Base-by-base conservation (phyloP, 768 basidiomycete genomes). In the Suillus weaverae region DNA sequence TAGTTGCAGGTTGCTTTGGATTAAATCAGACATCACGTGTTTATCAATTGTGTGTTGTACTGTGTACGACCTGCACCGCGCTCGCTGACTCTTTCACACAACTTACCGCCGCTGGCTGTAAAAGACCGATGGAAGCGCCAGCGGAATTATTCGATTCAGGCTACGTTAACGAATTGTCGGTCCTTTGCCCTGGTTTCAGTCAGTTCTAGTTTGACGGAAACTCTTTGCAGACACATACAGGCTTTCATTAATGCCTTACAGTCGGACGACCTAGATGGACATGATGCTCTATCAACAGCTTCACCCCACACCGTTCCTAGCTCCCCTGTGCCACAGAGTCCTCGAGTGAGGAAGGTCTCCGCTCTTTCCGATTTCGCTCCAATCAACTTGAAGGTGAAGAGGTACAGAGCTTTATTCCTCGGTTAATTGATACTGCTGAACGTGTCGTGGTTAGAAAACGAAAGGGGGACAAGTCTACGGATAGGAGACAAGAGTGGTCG, bases 291-390 rank as follows among this genome's bases (percentile, higher is more conserved):
- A 51, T 71, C 67, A 9, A 26, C 66, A 2, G 60, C 66, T 30
- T 77, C 75, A n/a, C 73, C 74, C 2, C 63, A 48, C 36, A 61
- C 62, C 2, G 59, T 55, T 55, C 71, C 74, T 13, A 71, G 72
- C 5, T 69, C 72, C 30, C 72, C 68, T 50, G 39, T 68, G 1
- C 69, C 66, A 26, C 68, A 71, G 70, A 78, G 79, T 43, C 77
- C 77, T 7, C 87, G 91, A 20, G 84, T 93, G 30, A 84, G 86
- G 72, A 95, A 93, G 77, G 87, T 96, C 7, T 88, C 91, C 60
- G 92, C 93, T 1, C 78, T 94, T 59, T 91, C 89, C 2, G 94
- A 96, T 73, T 95, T 94, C 69, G 93, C 95, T 6, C 97, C 97
- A 0, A 87, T 98, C 32, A 93, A 97, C 73, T 77, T 94, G 68